Conservation (phyloP, 2,329 filamentous ascomycete genomes). For the Acephala macrosclerotiorum region DNA sequence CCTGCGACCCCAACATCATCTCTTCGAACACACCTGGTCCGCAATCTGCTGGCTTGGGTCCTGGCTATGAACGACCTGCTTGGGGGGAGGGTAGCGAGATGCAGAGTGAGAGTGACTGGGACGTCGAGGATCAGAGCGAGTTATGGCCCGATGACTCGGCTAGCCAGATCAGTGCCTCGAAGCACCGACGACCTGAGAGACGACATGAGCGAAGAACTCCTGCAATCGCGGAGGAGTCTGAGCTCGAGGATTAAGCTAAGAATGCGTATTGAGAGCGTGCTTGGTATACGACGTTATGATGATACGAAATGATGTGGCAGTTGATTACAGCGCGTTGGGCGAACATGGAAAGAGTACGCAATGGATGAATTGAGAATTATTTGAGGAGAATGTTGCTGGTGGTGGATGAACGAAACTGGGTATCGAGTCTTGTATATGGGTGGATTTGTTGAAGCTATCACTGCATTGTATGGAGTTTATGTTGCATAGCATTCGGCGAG, state of each 20-base stretch:
- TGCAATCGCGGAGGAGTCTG: conserved; percentile 74
- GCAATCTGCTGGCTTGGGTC: conserved; percentile 40
- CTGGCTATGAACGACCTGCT: conserved; percentile 43
- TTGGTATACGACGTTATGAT: conserved; percentile 1
- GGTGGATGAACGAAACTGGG: background rate
- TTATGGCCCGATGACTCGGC: conserved; percentile 81
- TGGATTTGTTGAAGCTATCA: background rate
- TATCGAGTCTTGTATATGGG: background rate
- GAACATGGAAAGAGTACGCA: background rate
- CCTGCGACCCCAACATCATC: conserved; percentile 44
- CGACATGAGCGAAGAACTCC: conserved; percentile 74
- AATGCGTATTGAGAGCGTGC: conserved; percentile 5
- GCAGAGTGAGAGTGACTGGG: conserved; percentile 48
- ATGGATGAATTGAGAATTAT: background rate
- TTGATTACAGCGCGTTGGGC: background rate
- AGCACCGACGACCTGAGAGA: conserved; percentile 71
- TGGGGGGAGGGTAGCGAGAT: conserved; percentile 53
- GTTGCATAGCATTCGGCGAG: conserved; percentile 8
- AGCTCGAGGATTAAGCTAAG: conserved; percentile 47
- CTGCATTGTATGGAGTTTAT: conserved; percentile 7
- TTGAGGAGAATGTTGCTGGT: background rate
- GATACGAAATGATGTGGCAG: background rate
- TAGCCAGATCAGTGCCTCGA: conserved; percentile 78
- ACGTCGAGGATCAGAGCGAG: conserved; percentile 58
- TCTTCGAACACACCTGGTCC: conserved; percentile 52